A percentile compares a stretch with the other conserved stretches of the same genome.
phyloP scores from a whole-genome alignment of 768 basidiomycete genomes.

The Candolleomyces aberdarensis region DNA sequence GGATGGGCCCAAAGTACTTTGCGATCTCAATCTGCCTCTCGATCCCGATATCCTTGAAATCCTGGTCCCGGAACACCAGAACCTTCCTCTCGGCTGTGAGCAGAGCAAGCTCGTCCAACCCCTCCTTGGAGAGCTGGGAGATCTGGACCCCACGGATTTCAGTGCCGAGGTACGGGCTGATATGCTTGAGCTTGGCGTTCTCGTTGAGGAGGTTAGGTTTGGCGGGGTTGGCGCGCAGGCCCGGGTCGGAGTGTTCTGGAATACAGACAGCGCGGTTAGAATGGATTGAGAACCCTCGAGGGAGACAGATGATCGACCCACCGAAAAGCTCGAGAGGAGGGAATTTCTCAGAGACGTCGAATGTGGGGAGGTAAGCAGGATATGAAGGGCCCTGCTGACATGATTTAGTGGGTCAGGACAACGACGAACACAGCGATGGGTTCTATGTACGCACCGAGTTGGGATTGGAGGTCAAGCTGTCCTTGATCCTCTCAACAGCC shows the following conservation, averaged over 20 bases:
- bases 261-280: neutral
- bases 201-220: constrained; percentile 48
- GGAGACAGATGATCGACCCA: constrained; percentile 15
- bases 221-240: constrained; percentile 35
- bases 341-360: constrained; percentile 46
- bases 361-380: constrained; percentile 47
- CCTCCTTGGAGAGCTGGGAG: constrained; percentile 47
- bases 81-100: constrained; percentile 52
- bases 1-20: constrained; percentile 45
- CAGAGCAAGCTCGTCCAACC: constrained; percentile 52
- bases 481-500: constrained; percentile 10
- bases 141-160: constrained; percentile 51
- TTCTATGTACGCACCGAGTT: neutral
- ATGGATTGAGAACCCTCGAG: neutral
- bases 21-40: constrained; percentile 53
- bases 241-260: constrained; percentile 42
- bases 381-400: constrained; percentile 35
- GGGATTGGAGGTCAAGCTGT: neutral
- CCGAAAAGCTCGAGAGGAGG: constrained; percentile 45
- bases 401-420: neutral
- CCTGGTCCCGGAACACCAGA: constrained; percentile 55
- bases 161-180: constrained; percentile 52
- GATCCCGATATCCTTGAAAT: constrained; percentile 55
- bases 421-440: neutral
- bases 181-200: constrained; percentile 33